Evolutionary conservation across 768 basidiomycete species (phyloP), one percentile per base, ranked within the genome.

Genomic region (Cyclocybe aegerita): DNA sequence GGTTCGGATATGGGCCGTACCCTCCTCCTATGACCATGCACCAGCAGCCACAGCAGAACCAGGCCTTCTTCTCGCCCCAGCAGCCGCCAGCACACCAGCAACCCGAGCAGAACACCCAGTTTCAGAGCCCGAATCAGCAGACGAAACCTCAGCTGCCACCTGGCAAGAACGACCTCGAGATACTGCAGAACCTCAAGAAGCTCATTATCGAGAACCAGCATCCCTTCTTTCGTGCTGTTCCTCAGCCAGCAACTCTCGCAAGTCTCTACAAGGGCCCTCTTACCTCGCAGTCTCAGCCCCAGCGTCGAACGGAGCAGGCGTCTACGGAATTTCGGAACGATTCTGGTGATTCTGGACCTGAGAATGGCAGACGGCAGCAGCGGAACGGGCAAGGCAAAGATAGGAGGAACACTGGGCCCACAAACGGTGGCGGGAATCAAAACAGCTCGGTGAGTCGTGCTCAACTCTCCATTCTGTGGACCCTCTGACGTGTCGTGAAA

Each of bases 121-220:
- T 23, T 23, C 23, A 23, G 23, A 23, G 3, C 23, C 23, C 23
- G 23, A 23, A 23, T 5, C 49, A 46, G 31, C 48, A 39, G 9
- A 36, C 31, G 23, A 46, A 49, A 15, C 45, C 52, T 11, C 58
- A 60, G 81, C 65, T 91, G 88, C 61, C 91, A 88, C 43, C 80
- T 81, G 31, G 73, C 76, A 61, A 83, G 85, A 67, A 91, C 90
- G 48, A 79, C 70, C 16, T 91, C 90, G 65, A 91, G 81, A 49
- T 82, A 82, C 68, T 90, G 82, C 52, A 91, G 77, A 31, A 84
- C 76, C 63, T 89, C 85, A 54, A 90, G 77, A 68, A 80, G 23
- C 23, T 23, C 23, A 23, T 23, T 23, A 23, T 23, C 23, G 23
- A 23, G 3, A 23, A 23, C 23, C 23, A 23, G 23, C 23, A 23